Evolutionary conservation across 768 basidiomycete species (phyloP).

Genomic region (Sarcomyxa edulis): DNA sequence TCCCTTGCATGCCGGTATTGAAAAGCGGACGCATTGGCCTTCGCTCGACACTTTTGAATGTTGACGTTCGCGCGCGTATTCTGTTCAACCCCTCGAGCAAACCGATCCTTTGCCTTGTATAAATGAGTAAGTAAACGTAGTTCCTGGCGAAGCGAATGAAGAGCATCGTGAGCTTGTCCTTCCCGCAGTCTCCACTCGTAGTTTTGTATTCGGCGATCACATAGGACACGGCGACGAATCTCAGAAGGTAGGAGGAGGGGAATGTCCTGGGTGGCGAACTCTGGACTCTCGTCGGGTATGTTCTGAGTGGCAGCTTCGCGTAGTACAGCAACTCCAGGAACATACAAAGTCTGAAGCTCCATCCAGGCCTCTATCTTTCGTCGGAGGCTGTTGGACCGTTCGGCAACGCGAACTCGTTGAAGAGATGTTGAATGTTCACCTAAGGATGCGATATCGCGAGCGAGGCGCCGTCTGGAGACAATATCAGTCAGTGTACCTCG

Average conservation of each 20-base stretch:
- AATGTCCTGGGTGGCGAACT: constrained; percentile 6
- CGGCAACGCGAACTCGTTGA: constrained; percentile 1
- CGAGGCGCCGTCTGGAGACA: neutral
- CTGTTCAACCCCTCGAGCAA: constrained; percentile 18
- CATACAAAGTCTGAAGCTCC: constrained; percentile 3
- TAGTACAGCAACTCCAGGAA: constrained; percentile 2
- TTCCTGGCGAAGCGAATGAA: constrained; percentile 20
- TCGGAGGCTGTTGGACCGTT: constrained; percentile 1
- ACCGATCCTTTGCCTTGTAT: constrained; percentile 22
- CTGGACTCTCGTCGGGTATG: neutral
- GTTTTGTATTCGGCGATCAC: constrained; percentile 7
- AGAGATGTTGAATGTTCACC: neutral
- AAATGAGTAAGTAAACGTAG: constrained; percentile 23
- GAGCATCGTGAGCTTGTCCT: constrained; percentile 20
- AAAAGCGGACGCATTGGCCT: constrained; percentile 9
- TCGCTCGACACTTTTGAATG: constrained; percentile 10
- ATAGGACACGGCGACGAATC: neutral
- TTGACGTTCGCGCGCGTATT: constrained; percentile 16
- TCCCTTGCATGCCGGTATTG: constrained; percentile 11
- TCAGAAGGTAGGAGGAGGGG: constrained; percentile 16
- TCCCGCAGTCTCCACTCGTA: constrained; percentile 22
- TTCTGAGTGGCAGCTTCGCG: neutral
- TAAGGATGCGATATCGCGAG: neutral
- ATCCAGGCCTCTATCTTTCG: constrained; percentile 5
- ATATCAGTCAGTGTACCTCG: neutral